phyloP scores from a whole-genome alignment of 2,329 filamentous ascomycete genomes.

The Fusarium ambrosium region DNA sequence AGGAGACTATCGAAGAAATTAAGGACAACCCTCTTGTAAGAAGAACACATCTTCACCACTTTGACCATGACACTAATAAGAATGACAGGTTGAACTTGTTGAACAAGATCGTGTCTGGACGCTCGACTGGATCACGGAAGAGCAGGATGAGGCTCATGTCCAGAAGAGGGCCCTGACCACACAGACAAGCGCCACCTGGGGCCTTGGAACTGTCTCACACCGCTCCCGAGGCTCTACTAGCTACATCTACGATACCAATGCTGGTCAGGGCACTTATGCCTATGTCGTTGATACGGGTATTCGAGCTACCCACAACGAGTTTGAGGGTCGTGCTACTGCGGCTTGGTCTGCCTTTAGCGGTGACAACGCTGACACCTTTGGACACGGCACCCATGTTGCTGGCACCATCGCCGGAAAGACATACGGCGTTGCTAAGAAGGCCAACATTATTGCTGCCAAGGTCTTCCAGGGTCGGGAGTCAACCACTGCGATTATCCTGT shows the following conservation, averaged over 20 bases:
- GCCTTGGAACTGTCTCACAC: slow-evolving; percentile 52
- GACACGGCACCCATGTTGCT: slow-evolving; percentile 60
- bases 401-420: slow-evolving; percentile 54
- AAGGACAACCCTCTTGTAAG: slow-evolving; percentile 59
- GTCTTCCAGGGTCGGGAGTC: slow-evolving; percentile 54
- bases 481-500: slow-evolving; percentile 49
- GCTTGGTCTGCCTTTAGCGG: slow-evolving; percentile 46
- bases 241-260: slow-evolving; percentile 66
- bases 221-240: slow-evolving; percentile 41
- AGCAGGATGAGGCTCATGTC: slow-evolving; percentile 23
- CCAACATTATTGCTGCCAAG: slow-evolving; percentile 61
- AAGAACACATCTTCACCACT: neutral
- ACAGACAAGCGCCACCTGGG: slow-evolving; percentile 50
- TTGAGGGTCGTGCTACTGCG: slow-evolving; percentile 63
- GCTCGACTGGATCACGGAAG: slow-evolving; percentile 42
- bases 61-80: slow-evolving; percentile 6
- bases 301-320: slow-evolving; percentile 65
- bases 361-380: slow-evolving; percentile 49
- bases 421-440: slow-evolving; percentile 60
- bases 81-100: slow-evolving; percentile 46
- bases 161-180: slow-evolving; percentile 48
- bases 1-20: slow-evolving; percentile 57
- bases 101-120: slow-evolving; percentile 50
- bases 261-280: slow-evolving; percentile 63
- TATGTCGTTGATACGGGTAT: slow-evolving; percentile 76